Evolutionary conservation across 257 asterid species (phyloP), one percentile per base, ranked within the genome.

Genomic region (Solanum ahanhuiri): DNA sequence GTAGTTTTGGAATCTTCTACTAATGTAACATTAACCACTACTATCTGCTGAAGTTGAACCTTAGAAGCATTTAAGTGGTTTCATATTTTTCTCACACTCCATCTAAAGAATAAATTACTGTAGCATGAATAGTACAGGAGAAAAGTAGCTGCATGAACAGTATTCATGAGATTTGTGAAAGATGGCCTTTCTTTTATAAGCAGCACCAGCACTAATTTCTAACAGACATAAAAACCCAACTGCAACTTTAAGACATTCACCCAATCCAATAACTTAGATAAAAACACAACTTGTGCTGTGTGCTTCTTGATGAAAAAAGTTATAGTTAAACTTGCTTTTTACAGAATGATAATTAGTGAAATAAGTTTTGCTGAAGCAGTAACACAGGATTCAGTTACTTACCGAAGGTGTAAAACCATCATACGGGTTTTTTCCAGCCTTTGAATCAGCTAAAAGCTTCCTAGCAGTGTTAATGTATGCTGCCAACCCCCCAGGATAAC

Each of bases 321-420:
- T 76, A 76, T 15, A 23, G 14, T 23, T 12, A 7, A 76, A 39
- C 58, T 75, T 37, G 41, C 82, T 14, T 39, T n/a, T 31, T 11
- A 75, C 10, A 12, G 34, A 12, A 25, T 11, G 58, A 39, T n/a
- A 75, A n/a, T 43, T 75, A 39, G 54, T 54, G 9, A 75, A 75
- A 39, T 75, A 39, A 39, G 58, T 75, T n/a, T 75, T 35, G 31
- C 35, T n/a, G 20, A 76, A 76, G 33, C 82, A 23, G 82, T 70
- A 81, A 41, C 86, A 85, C 34, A 73, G 84, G 85, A 85, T 82
- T 31, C 22, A 69, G 70, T 79, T 86, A 92, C 98, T 94, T 91
- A 96, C 99, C 37, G 99, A 95, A 85, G 99, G 98, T 72, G 94
- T 88, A 91, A 96, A 96, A 86, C 98, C 99, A 85, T 96, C 98